phyloP scores from a whole-genome alignment of 1,284 basidiomycete genomes.

The Rhizopogon hawkerae region DNA sequence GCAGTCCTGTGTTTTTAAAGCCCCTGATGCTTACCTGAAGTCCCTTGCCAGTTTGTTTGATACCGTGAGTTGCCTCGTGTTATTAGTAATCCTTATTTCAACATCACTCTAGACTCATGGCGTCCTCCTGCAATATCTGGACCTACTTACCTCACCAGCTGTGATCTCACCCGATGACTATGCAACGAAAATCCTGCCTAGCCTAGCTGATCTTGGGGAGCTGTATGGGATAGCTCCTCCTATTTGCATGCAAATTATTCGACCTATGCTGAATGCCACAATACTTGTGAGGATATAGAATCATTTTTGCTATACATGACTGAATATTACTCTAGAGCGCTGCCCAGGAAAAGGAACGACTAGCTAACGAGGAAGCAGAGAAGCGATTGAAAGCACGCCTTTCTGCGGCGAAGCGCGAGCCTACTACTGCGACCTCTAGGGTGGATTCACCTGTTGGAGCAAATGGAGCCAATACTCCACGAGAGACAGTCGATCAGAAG shows the following conservation, averaged over 20 bases:
- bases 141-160: slow-evolving; percentile 58
- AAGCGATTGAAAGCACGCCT: slow-evolving; percentile 68
- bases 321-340: slow-evolving; percentile 38
- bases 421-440: slow-evolving; percentile 44
- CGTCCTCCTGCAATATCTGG: slow-evolving; percentile 68
- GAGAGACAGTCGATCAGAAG: slow-evolving; percentile 32
- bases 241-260: slow-evolving; percentile 86
- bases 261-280: slow-evolving; percentile 66
- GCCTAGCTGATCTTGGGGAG: slow-evolving; percentile 62
- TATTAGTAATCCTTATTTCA: slow-evolving; percentile 15
- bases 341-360: slow-evolving; percentile 56
- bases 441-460: slow-evolving; percentile 51
- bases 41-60: slow-evolving; percentile 83
- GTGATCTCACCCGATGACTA: slow-evolving; percentile 58
- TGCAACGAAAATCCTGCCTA: slow-evolving; percentile 56
- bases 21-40: slow-evolving; percentile 70
- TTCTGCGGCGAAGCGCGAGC: slow-evolving; percentile 60
- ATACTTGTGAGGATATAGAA: slow-evolving; percentile 44
- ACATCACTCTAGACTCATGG: slow-evolving; percentile 54
- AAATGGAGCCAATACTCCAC: slow-evolving; percentile 28
- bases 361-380: slow-evolving; percentile 64
- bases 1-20: slow-evolving; percentile 69
- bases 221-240: slow-evolving; percentile 73
- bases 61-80: slow-evolving; percentile 47
- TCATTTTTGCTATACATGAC: slow-evolving; percentile 5